phyloP scores from a whole-genome alignment of 352 stramenopile genomes.

The Phytophthora boehmeriae region DNA sequence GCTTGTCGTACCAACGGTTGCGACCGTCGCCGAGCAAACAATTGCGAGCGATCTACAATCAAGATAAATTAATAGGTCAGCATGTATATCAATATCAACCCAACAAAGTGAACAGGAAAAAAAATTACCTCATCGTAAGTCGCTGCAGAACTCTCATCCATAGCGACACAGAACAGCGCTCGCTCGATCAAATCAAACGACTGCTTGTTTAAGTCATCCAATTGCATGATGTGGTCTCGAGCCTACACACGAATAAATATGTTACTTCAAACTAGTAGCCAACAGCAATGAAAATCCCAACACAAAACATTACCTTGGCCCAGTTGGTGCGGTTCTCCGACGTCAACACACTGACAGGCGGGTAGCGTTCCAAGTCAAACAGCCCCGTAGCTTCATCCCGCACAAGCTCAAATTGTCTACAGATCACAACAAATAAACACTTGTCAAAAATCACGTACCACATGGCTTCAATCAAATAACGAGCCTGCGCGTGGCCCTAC shows the following conservation, averaged over 20 bases:
- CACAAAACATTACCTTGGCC: slow-evolving; percentile 74
- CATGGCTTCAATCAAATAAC: neutral
- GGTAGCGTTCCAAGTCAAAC: slow-evolving; percentile 87
- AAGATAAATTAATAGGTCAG: neutral
- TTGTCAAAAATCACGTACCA: neutral
- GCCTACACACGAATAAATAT: slow-evolving; percentile 42
- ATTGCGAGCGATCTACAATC: slow-evolving; percentile 71
- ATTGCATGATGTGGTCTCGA: slow-evolving; percentile 78
- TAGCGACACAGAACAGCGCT: slow-evolving; percentile 93
- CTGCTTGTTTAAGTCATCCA: slow-evolving; percentile 89
- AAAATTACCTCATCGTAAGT: slow-evolving; percentile 73
- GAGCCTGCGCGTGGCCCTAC: slow-evolving; percentile 21
- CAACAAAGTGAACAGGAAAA: neutral
- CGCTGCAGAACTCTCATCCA: slow-evolving; percentile 88
- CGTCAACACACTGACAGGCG: slow-evolving; percentile 93
- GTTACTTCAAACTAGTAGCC: too few species aligned
- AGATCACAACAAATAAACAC: slow-evolving; percentile 8
- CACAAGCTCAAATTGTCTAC: slow-evolving; percentile 85
- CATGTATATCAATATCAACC: neutral
- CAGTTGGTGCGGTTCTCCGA: slow-evolving; percentile 95
- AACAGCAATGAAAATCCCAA: neutral
- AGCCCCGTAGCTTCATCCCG: slow-evolving; percentile 84
- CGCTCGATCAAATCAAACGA: slow-evolving; percentile 94
- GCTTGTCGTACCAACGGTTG: slow-evolving; percentile 99
- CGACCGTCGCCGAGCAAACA: slow-evolving; percentile 87